Conservation (phyloP, 2,329 filamentous ascomycete genomes). For the Blumeria hordei region DNA sequence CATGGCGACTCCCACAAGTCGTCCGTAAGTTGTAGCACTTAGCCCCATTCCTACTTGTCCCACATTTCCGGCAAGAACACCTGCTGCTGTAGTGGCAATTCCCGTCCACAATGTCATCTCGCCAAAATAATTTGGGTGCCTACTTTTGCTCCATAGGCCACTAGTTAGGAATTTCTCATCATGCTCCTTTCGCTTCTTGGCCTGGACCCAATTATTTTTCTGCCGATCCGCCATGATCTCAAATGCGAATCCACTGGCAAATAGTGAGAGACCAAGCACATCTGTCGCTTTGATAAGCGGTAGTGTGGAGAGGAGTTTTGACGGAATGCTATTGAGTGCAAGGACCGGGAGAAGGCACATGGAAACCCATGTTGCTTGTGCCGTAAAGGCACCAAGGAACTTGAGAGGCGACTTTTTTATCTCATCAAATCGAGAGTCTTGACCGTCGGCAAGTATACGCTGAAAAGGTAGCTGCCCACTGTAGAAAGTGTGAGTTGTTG, state of each 20-base stretch:
- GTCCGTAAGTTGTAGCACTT: constrained; percentile 19
- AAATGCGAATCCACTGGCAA: constrained; percentile 30
- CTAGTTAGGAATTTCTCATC: constrained; percentile 39
- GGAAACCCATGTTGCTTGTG: constrained; percentile 43
- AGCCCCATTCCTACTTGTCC: constrained; percentile 33
- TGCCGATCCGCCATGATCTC: constrained; percentile 39
- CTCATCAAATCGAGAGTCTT: constrained; percentile 32
- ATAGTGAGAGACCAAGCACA: constrained; percentile 31
- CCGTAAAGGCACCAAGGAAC: constrained; percentile 29
- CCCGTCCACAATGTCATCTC: constrained; percentile 46
- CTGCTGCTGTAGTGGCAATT: constrained; percentile 32
- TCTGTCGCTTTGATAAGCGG: constrained; percentile 26
- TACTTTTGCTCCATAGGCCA: constrained; percentile 34
- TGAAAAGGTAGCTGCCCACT: constrained; percentile 40
- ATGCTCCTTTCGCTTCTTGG: constrained; percentile 39
- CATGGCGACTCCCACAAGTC: constrained; percentile 20
- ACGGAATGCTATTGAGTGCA: constrained; percentile 35
- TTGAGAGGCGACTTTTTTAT: constrained; percentile 27
- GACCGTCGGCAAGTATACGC: constrained; percentile 31
- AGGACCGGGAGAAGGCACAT: constrained; percentile 42
- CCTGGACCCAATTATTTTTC: constrained; percentile 34
- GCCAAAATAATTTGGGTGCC: constrained; percentile 52
- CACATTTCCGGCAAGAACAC: constrained; percentile 27
- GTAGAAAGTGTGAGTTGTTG: background rate
- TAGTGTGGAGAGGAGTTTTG: constrained; percentile 24